Evolutionary conservation across 352 stramenopile genomes (phyloP).

Genomic region (Pythium monospermum): DNA sequence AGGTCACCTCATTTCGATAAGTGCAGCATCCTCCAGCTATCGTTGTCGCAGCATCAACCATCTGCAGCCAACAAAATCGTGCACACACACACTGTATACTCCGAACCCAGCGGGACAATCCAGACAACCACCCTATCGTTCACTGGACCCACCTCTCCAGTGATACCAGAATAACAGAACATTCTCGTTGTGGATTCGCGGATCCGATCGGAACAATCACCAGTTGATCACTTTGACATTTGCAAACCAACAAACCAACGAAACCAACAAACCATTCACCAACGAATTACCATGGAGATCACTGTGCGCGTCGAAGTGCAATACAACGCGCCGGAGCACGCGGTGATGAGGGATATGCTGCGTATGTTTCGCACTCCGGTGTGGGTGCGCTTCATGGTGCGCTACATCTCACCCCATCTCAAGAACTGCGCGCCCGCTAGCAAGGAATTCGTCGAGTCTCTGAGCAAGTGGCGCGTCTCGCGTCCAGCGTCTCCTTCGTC

Average conservation of each 20-base stretch:
- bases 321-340: constrained; percentile 62
- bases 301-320: constrained; percentile 76
- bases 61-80: no score
- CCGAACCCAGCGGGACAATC: no score
- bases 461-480: constrained; percentile 23
- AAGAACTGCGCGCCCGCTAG: constrained; percentile 75
- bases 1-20: constrained; percentile 2
- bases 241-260: constrained; percentile 1
- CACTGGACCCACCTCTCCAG: no score
- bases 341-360: constrained; percentile 64
- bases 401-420: constrained; percentile 80
- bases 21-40: neutral
- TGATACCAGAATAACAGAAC: no score
- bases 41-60: no score
- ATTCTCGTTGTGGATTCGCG: no score
- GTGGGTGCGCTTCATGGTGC: constrained; percentile 84
- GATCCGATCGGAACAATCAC: no score
- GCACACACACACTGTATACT: no score
- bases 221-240: neutral
- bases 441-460: constrained; percentile 57
- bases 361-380: constrained; percentile 78
- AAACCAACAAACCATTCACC: neutral
- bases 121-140: no score
- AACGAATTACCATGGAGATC: constrained; percentile 49
- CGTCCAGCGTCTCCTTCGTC: no score